phyloP scores from a whole-genome alignment of 805 yeast genomes.

The Wickerhamomyces silvicola region DNA sequence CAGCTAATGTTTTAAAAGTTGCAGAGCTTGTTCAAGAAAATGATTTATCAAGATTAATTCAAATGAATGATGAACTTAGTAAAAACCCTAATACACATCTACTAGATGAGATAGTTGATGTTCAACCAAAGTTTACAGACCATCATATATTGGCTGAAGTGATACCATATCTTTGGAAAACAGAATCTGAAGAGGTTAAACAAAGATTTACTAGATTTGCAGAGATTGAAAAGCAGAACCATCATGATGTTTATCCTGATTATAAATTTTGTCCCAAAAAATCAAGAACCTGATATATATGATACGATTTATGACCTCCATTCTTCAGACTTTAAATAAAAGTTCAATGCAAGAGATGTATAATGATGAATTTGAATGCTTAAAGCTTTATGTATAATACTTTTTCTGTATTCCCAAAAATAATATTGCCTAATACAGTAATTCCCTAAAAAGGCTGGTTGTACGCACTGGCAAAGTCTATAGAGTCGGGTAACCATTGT shows the following conservation, averaged over 20 bases:
- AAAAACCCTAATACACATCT: conserved; percentile 1
- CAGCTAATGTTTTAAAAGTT: conserved; percentile 27
- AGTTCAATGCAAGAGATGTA: too few relatives aligned
- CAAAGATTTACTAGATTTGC: conserved; percentile 32
- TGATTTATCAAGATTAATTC: not conserved
- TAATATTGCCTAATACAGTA: too few relatives aligned
- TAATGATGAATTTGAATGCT: too few relatives aligned
- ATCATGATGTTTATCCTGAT: conserved; percentile 34
- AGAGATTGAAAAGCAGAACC: conserved; percentile 34
- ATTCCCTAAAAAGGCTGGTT: too few relatives aligned
- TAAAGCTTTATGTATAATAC: too few relatives aligned
- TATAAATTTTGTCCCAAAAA: conserved; percentile 39
- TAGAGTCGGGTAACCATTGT: too few relatives aligned
- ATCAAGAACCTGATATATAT: too few relatives aligned
- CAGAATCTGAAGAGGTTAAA: conserved; percentile 32
- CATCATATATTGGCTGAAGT: conserved; percentile 36
- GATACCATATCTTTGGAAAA: conserved; percentile 40
- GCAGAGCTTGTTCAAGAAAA: conserved; percentile 1
- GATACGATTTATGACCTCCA: too few relatives aligned
- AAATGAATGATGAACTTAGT: not conserved
- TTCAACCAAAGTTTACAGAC: conserved; percentile 27
- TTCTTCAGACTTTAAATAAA: too few relatives aligned
- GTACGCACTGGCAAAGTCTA: too few relatives aligned
- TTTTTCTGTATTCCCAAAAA: too few relatives aligned
- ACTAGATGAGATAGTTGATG: not conserved